Percentiles rank a stretch among this genome's conserved stretches.
phyloP scores from a whole-genome alignment of 768 basidiomycete species.

The Boletus coccyginus region DNA sequence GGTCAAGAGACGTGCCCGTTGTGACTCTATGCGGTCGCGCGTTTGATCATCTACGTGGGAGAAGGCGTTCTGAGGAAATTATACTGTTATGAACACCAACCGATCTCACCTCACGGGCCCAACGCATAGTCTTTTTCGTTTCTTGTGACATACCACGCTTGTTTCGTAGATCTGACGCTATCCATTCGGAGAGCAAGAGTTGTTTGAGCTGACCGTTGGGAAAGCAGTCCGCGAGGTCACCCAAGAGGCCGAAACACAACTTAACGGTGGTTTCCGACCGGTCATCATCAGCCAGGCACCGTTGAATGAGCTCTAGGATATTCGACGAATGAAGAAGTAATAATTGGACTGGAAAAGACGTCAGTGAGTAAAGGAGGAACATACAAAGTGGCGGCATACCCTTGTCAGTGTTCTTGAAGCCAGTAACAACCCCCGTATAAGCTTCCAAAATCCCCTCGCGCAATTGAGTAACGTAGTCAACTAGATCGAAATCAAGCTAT shows the following conservation, averaged over 20 bases:
- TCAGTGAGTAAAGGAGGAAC: neutral
- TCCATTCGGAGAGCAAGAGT: slow-evolving; percentile 75
- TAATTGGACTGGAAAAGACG: slow-evolving; percentile 9
- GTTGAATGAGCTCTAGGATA: slow-evolving; percentile 80
- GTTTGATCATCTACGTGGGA: slow-evolving; percentile 65
- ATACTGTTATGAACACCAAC: neutral
- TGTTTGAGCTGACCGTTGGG: slow-evolving; percentile 79
- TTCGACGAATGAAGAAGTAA: slow-evolving; percentile 68
- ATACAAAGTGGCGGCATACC: slow-evolving; percentile 37
- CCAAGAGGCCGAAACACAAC: slow-evolving; percentile 80
- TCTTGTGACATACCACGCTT: slow-evolving; percentile 73
- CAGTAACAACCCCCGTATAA: slow-evolving; percentile 92
- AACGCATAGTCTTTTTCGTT: slow-evolving; percentile 86
- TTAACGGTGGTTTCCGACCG: slow-evolving; percentile 75
- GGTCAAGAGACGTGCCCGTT: slow-evolving; percentile 11
- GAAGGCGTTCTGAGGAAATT: neutral
- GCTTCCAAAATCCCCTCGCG: slow-evolving; percentile 97
- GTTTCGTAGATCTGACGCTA: slow-evolving; percentile 66
- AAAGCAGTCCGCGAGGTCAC: slow-evolving; percentile 91
- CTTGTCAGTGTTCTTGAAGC: slow-evolving; percentile 80
- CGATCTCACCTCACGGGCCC: slow-evolving; percentile 82
- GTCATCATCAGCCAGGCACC: slow-evolving; percentile 78
- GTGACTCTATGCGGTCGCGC: slow-evolving; percentile 64
- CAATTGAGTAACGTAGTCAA: slow-evolving; percentile 87
- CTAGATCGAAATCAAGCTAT: slow-evolving; percentile 81